phyloP scores from a whole-genome alignment of 371 early-diverging fungal genomes.

The Cokeromyces recurvatus region DNA sequence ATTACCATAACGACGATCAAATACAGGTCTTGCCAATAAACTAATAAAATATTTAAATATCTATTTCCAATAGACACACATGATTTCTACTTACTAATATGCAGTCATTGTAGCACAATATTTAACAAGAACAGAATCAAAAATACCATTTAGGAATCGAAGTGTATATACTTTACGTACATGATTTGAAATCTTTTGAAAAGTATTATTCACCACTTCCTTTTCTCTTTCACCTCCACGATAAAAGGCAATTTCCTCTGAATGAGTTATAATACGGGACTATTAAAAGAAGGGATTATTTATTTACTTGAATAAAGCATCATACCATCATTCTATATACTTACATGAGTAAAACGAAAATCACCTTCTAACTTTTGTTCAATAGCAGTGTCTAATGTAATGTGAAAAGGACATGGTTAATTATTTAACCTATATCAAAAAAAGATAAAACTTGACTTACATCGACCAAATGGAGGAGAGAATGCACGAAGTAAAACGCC shows the following conservation, averaged over 20 bases:
- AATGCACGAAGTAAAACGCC: constrained; percentile 72
- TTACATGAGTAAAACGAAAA: constrained; percentile 78
- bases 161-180: constrained; percentile 73
- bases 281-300: constrained; percentile 9
- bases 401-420: not conserved
- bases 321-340: too few species aligned
- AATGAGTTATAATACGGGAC: constrained; percentile 78
- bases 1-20: constrained; percentile 62
- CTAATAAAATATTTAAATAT: constrained; percentile 17
- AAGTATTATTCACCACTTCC: constrained; percentile 64
- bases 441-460: constrained; percentile 25
- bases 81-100: constrained; percentile 56
- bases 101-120: constrained; percentile 88
- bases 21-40: constrained; percentile 76
- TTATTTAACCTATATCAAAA: too few species aligned
- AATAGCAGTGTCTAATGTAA: constrained; percentile 58
- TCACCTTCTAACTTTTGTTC: constrained; percentile 84
- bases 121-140: constrained; percentile 83
- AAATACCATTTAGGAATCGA: constrained; percentile 75
- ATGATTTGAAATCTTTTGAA: constrained; percentile 74
- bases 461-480: constrained; percentile 83
- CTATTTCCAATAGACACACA: not conserved
- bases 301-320: too few species aligned
- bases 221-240: constrained; percentile 74
- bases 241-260: constrained; percentile 89